phyloP scores from a whole-genome alignment of 108 stramenopile species.

The Ochromonas danica region DNA sequence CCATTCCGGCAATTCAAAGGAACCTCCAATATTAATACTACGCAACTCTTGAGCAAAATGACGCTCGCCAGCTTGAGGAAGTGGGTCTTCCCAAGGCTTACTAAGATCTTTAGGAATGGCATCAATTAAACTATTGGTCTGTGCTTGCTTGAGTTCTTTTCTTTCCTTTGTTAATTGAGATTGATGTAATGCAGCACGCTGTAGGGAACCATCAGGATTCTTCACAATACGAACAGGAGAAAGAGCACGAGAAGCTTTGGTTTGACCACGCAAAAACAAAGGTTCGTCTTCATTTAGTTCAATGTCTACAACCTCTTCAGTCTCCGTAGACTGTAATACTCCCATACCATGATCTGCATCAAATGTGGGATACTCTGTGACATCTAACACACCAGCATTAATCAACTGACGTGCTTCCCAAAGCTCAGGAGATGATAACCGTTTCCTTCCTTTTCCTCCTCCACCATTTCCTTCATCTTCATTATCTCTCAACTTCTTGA shows the following conservation, averaged over 20 bases:
- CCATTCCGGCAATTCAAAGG: conserved; percentile 88
- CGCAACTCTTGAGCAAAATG: conserved; percentile 95
- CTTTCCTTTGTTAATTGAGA: conserved; percentile 85
- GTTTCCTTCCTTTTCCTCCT: conserved; percentile 39
- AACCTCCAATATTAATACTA: conserved; percentile 80
- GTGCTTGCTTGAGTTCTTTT: conserved; percentile 87
- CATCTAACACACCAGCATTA: conserved; percentile 88
- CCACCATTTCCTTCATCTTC: conserved; percentile 72
- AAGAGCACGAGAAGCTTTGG: conserved; percentile 69
- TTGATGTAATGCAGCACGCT: conserved; percentile 94
- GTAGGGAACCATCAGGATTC: conserved; percentile 94
- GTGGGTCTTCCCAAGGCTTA: conserved; percentile 95
- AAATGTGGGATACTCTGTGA: conserved; percentile 91
- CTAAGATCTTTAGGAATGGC: conserved; percentile 95
- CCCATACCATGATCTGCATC: conserved; percentile 80
- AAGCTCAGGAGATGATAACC: conserved; percentile 78
- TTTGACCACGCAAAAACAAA: conserved; percentile 91
- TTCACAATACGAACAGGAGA: conserved; percentile 86
- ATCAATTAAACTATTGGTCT: conserved; percentile 90
- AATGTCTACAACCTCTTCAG: conserved; percentile 91
- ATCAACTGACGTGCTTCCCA: conserved; percentile 95
- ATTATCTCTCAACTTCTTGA: conserved; percentile 65
- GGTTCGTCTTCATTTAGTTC: conserved; percentile 91
- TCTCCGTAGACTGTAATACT: conserved; percentile 84
- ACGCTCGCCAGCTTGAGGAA: conserved; percentile 91